phyloP scores from a whole-genome alignment of 768 basidiomycete species.

The Termitomyces sp. region DNA sequence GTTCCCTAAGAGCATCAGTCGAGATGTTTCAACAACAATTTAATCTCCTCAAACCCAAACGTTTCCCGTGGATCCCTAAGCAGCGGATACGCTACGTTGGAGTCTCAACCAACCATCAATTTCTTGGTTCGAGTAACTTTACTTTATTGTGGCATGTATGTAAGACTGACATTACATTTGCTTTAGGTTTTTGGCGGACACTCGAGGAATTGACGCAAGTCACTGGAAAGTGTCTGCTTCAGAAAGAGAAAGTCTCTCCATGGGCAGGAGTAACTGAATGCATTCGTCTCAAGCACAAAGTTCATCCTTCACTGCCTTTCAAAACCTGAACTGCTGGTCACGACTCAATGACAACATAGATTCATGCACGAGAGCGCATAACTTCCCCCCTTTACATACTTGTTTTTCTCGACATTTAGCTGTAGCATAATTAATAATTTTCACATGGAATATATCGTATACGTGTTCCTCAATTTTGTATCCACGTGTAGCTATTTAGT shows the following conservation, averaged over 20 bases:
- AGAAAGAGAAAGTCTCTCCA: background rate
- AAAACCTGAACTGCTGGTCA: background rate
- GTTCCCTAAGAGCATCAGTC: background rate
- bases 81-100: background rate
- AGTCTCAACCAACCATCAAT: background rate
- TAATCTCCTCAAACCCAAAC: background rate
- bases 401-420: no score
- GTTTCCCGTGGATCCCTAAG: background rate
- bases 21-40: background rate
- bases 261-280: background rate
- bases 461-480: no score
- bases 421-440: no score
- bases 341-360: background rate
- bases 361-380: background rate
- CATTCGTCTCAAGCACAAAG: background rate
- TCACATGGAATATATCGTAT: no score
- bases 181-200: background rate
- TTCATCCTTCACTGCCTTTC: background rate
- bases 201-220: background rate
- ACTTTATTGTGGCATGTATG: no score
- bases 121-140: background rate
- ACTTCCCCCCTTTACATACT: background rate
- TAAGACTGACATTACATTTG: background rate
- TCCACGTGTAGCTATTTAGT: no score
- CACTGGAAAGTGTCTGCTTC: background rate